Conservation (phyloP, 352 stramenopile genomes). For the Pythium angustatum region DNA sequence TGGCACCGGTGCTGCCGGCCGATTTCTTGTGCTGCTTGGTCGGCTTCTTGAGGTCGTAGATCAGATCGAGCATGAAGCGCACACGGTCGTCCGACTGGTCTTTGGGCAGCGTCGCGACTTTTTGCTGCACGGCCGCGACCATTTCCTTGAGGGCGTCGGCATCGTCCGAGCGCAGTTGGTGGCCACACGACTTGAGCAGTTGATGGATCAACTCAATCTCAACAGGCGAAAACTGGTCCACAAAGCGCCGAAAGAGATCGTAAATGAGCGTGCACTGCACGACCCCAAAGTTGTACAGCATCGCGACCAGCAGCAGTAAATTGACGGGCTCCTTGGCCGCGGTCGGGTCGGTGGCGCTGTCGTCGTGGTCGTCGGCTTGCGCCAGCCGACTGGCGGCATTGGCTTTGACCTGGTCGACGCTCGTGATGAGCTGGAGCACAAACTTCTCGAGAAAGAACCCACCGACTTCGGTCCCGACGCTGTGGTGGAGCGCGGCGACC, state of each 20-base stretch:
- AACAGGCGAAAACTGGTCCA: constrained; percentile 66
- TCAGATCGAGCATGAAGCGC: constrained; percentile 93
- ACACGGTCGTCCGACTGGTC: constrained; percentile 52
- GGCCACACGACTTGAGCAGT: constrained; percentile 78
- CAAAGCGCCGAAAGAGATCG: constrained; percentile 84
- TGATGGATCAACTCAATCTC: constrained; percentile 90
- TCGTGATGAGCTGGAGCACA: constrained; percentile 54
- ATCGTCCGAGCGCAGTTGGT: constrained; percentile 85
- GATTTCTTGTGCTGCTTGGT: constrained; percentile 89
- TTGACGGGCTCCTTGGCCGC: constrained; percentile 74
- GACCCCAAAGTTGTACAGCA: constrained; percentile 91
- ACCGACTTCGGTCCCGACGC: constrained; percentile 72
- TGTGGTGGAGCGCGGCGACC: constrained; percentile 74
- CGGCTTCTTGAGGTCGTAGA: constrained; percentile 96
- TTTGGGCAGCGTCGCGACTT: constrained; percentile 43
- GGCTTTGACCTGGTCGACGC: constrained; percentile 33
- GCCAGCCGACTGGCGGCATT: constrained; percentile 1
- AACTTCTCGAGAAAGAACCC: constrained; percentile 85
- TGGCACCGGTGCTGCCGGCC: constrained; percentile 10
- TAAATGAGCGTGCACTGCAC: constrained; percentile 91
- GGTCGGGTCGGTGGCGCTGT: constrained; percentile 37
- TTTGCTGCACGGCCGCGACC: constrained; percentile 79
- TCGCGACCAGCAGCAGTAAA: constrained; percentile 83
- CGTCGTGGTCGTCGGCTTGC: constrained; percentile 39
- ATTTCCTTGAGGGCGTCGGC: constrained; percentile 83